phyloP scores from a whole-genome alignment of 1,284 basidiomycete genomes.

The Porphyrellus sp. region DNA sequence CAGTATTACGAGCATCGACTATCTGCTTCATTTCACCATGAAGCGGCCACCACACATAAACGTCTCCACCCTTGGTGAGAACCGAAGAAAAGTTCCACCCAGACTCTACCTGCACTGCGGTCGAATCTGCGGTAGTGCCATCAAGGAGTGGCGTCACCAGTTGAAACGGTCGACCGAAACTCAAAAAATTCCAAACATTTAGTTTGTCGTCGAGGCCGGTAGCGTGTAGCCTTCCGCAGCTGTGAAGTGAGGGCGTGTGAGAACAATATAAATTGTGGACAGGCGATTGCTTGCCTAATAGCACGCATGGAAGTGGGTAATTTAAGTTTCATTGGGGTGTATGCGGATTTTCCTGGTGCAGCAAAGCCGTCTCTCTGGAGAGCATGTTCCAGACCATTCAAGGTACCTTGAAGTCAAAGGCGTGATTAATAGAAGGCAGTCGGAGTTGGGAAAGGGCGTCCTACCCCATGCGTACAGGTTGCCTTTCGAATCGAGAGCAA shows the following conservation, averaged over 20 bases:
- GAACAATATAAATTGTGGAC: constrained; percentile 7
- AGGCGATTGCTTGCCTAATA: constrained; percentile 49
- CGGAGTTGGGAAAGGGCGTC: constrained; percentile 9
- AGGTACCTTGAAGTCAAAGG: constrained; percentile 49
- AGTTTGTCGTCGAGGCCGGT: constrained; percentile 57
- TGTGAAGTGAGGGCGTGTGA: constrained; percentile 33
- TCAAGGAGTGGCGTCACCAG: constrained; percentile 51
- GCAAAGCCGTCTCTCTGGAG: constrained; percentile 57
- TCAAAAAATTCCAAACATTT: constrained; percentile 68
- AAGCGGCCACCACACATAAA: constrained; percentile 77
- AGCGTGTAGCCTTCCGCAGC: constrained; percentile 72
- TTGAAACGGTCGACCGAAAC: constrained; percentile 71
- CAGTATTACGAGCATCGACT: constrained; percentile 42
- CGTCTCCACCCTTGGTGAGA: constrained; percentile 65
- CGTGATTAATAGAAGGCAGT: constrained; percentile 5
- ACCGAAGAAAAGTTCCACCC: constrained; percentile 78
- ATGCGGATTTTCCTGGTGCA: constrained; percentile 47
- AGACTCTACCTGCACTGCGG: constrained; percentile 67
- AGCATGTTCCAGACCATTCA: constrained; percentile 50
- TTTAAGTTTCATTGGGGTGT: constrained; percentile 51
- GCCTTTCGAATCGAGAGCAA: constrained; percentile 74
- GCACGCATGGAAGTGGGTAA: constrained; percentile 56
- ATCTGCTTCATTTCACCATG: constrained; percentile 39
- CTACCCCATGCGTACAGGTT: constrained; percentile 81
- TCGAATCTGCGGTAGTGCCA: constrained; percentile 43